Percentiles rank a stretch among this genome's conserved stretches.
These are phyloP conservation scores for Aspergillus uvarum DNA, from an alignment of 2,329 filamentous ascomycete genomes.

Conservation along the genomic window DNA sequence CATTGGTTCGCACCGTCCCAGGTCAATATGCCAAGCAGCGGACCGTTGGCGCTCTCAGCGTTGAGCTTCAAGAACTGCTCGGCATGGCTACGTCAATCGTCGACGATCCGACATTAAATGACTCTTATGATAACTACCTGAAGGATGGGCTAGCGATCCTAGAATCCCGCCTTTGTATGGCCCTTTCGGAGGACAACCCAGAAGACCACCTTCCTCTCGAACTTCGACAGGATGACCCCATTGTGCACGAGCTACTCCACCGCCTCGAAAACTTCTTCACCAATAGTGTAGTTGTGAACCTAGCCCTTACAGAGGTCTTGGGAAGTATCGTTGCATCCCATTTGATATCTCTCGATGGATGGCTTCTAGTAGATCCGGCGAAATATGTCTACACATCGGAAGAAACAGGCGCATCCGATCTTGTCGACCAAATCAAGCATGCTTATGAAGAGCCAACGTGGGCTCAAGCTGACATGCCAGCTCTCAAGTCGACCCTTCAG, in stretches of 20 bases:
- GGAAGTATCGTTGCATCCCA: conserved; percentile 81
- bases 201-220: conserved; percentile 61
- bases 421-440: conserved; percentile 27
- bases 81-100: conserved; percentile 39
- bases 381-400: conserved; percentile 53
- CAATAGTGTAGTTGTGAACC: conserved; percentile 87
- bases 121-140: conserved; percentile 47
- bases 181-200: conserved; percentile 28
- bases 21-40: conserved; percentile 31
- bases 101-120: conserved; percentile 38
- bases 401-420: conserved; percentile 31
- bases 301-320: conserved; percentile 80
- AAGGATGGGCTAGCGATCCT: conserved; percentile 54
- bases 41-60: conserved; percentile 42
- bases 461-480: conserved; percentile 48
- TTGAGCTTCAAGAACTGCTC: conserved; percentile 41
- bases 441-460: conserved; percentile 48
- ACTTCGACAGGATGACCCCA: conserved; percentile 63
- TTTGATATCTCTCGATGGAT: conserved; percentile 82
- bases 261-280: conserved; percentile 79
- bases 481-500: conserved; percentile 59
- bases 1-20: conserved; percentile 61
- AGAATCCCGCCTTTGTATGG: conserved; percentile 38
- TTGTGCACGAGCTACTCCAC: conserved; percentile 52
- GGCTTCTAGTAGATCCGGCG: conserved; percentile 75